phyloP scores from a whole-genome alignment of 2,329 filamentous ascomycete genomes.

The Myriosclerotinia duriaeana region DNA sequence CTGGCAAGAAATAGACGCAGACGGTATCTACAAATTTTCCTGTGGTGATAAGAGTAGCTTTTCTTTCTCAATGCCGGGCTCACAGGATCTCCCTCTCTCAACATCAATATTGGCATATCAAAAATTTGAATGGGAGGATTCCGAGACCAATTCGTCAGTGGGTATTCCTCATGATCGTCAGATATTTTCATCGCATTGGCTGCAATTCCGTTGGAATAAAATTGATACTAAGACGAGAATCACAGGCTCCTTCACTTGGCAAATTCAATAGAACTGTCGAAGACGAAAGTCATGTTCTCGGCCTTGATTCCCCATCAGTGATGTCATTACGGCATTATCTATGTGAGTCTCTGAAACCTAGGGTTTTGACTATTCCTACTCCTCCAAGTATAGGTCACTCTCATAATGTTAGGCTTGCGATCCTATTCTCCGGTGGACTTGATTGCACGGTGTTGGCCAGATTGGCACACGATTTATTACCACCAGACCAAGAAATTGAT shows the following conservation, averaged over 20 bases:
- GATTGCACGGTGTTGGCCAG: conserved; percentile 89
- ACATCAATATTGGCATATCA: conserved; percentile 25
- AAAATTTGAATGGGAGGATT: conserved; percentile 26
- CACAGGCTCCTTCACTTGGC: conserved; percentile 30
- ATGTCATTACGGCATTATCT: conserved; percentile 55
- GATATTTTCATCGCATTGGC: neutral
- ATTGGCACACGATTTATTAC: conserved; percentile 74
- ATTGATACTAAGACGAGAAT: conserved; percentile 3
- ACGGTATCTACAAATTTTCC: conserved; percentile 65
- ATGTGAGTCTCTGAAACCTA: conserved; percentile 59
- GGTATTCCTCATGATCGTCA: neutral
- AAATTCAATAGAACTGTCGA: conserved; percentile 44
- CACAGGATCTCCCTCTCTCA: conserved; percentile 7
- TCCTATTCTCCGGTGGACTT: conserved; percentile 91
- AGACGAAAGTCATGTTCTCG: conserved; percentile 35
- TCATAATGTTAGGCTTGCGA: conserved; percentile 59
- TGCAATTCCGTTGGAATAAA: neutral
- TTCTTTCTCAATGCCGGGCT: neutral
- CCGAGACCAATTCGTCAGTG: conserved; percentile 13
- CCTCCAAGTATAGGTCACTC: conserved; percentile 45
- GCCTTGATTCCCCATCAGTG: conserved; percentile 52
- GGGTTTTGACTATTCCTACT: conserved; percentile 64
- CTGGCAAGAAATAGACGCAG: conserved; percentile 81
- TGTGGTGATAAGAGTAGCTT: conserved; percentile 21
- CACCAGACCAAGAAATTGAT: conserved; percentile 69